Percentiles rank a stretch among this genome's conserved stretches.
Conservation (phyloP, 2,329 filamentous ascomycete species). For the Trichoderma afroharzianum region DNA sequence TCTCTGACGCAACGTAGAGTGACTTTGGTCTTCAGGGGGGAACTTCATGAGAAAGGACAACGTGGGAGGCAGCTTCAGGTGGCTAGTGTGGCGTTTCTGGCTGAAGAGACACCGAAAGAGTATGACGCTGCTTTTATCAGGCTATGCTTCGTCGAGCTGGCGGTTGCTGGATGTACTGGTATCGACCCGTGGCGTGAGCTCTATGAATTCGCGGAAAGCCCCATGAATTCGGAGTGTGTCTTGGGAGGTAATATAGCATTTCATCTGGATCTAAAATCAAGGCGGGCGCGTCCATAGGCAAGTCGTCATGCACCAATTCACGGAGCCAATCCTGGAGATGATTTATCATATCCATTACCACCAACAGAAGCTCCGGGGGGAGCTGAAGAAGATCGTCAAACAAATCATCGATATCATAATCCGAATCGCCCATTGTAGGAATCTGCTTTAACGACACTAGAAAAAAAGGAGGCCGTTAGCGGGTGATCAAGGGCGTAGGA, state of each 20-base stretch:
- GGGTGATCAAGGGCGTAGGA: neutral
- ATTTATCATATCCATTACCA: neutral
- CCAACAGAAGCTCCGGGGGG: neutral
- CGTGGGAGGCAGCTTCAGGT: neutral
- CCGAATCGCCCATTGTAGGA: neutral
- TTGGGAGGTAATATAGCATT: neutral
- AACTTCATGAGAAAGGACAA: neutral
- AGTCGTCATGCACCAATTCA: neutral
- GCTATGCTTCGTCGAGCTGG: neutral
- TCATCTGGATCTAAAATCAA: neutral
- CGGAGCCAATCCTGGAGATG: neutral
- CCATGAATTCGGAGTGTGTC: neutral
- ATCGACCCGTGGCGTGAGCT: neutral
- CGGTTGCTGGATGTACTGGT: neutral
- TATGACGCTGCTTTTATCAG: neutral
- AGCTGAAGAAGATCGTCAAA: neutral
- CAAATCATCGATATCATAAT: neutral
- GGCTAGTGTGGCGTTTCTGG: neutral
- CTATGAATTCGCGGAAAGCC: neutral
- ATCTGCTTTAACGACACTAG: neutral
- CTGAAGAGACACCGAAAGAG: neutral
- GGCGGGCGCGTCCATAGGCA: neutral
- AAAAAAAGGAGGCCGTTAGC: neutral
- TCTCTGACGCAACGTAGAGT: neutral
- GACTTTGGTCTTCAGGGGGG: neutral